A percentile compares a stretch with the other conserved stretches of the same genome.
These are phyloP conservation scores for Gossypium sturtianum DNA, from an alignment of 345 rosid species.

Conservation along the genomic window DNA sequence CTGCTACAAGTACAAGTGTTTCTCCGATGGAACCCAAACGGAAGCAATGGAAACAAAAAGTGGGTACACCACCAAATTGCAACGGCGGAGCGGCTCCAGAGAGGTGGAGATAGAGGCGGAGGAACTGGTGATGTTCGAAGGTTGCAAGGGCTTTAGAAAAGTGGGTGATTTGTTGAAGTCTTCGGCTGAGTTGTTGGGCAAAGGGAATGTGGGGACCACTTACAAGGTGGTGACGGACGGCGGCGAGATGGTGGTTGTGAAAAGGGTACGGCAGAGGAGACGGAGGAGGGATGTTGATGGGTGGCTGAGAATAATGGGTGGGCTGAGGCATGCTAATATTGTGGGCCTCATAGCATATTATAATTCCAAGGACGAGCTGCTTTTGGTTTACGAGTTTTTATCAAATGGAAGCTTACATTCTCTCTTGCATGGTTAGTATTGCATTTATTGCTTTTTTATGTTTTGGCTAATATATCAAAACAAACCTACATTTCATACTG, in stretches of 20 bases:
- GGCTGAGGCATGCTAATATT: not conserved
- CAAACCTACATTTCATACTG: too few species aligned
- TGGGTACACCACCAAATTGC: not conserved
- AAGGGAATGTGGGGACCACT: constrained; percentile 12
- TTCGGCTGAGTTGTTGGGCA: constrained; percentile 10
- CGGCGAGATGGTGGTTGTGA: constrained; percentile 5
- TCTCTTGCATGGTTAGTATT: constrained; percentile 11
- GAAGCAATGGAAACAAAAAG: not conserved
- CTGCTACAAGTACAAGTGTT: not conserved
- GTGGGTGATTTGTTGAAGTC: constrained; percentile 12
- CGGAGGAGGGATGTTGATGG: constrained; percentile 10
- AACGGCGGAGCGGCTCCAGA: not conserved
- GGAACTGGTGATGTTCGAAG: constrained; percentile 11
- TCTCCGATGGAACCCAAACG: not conserved
- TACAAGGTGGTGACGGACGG: constrained; percentile 5
- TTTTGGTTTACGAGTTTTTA: constrained; percentile 4
- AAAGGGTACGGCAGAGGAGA: constrained; percentile 10
- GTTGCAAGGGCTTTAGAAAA: constrained; percentile 7
- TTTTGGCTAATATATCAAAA: too few species aligned
- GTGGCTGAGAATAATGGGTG: constrained; percentile 7
- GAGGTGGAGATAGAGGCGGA: not conserved
- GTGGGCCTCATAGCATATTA: constrained; percentile 4
- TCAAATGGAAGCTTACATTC: constrained; percentile 10
- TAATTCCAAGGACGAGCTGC: constrained; percentile 8
- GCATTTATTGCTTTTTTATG: not conserved